Evolutionary conservation across 2,329 filamentous ascomycete species (phyloP), one percentile per base, ranked within the genome.

Genomic region (Aspergillus texensis): DNA sequence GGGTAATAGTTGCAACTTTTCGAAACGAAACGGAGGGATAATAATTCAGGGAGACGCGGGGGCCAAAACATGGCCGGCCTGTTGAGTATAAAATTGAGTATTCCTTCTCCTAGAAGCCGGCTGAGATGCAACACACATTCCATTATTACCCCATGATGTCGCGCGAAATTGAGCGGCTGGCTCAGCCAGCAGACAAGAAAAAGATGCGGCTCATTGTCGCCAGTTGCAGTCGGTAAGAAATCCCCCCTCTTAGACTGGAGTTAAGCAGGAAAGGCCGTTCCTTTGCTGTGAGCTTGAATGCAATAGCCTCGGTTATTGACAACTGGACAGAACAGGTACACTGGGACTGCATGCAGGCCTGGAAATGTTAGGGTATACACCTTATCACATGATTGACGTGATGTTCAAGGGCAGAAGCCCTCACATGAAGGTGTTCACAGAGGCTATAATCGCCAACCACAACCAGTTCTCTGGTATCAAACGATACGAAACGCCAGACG

Each of bases 121-220:
- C 12, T 39, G 34, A 16, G 34, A 2, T 39, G 14, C 14, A 16
- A 2, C 14, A 14, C 14, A 39, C 19, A 9, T 16, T 36, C 19
- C 19, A n/a, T 9, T 9, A n/a, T 46, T 26, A 12, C 21, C 8
- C 14, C 26, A 64, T 39, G 4, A 72, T 72, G 70, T 67, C 70
- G 11, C 69, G 71, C 16, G 26, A 58, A 48, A 65, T 72, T 19
- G 70, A 72, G 43, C 62, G 45, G 30, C 32, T 67, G 52, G 64
- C 67, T 21, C n/a, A 55, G 59, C 67, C 67, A 61, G 61, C 57
- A 11, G 65, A 62, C 4, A 62, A 46, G 28, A 64, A 65, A 21
- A 63, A 68, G 26, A 67, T 71, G 63, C 67, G 68, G 60, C 65
- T 73, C 4, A 59, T 72, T 28, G 60, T 72, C 45, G 66, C 69